Percentiles rank a stretch among this genome's conserved stretches.
Evolutionary conservation across 2,329 filamentous ascomycete species (phyloP).

Genomic region (Clarireedia monteithiana): DNA sequence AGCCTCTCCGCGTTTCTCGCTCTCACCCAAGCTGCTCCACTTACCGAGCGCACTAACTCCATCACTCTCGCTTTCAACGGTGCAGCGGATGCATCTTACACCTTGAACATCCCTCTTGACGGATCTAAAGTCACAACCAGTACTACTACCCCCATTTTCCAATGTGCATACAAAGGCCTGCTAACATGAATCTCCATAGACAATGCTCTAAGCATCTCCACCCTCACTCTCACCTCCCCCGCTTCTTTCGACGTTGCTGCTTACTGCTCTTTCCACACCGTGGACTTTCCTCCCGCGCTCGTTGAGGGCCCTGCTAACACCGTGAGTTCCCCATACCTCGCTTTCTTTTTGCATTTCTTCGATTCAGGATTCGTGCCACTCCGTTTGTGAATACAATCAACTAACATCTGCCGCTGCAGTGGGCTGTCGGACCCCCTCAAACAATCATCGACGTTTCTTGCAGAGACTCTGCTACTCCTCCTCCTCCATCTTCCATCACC

Average conservation of each 20-base stretch:
- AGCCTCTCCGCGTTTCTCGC: slow-evolving; percentile 14
- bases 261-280: slow-evolving; percentile 19
- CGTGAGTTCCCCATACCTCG: background rate
- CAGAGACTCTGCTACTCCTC: background rate
- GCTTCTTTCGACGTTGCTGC: slow-evolving; percentile 10
- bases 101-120: slow-evolving; percentile 18
- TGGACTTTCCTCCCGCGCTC: slow-evolving; percentile 17
- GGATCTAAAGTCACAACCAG: slow-evolving; percentile 11
- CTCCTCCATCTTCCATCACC: slow-evolving; percentile 9
- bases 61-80: slow-evolving; percentile 19
- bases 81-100: slow-evolving; percentile 20
- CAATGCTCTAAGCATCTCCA: slow-evolving; percentile 23
- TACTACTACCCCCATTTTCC: background rate
- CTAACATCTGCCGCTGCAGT: background rate
- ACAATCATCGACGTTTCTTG: slow-evolving; percentile 20
- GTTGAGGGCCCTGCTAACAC: slow-evolving; percentile 9
- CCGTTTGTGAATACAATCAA: background rate
- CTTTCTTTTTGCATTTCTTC: background rate
- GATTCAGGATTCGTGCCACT: background rate
- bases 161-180: background rate
- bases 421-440: slow-evolving; percentile 23
- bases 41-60: background rate
- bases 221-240: slow-evolving; percentile 11
- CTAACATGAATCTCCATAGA: slow-evolving; percentile 4
- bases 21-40: slow-evolving; percentile 15